Percentiles rank a stretch among this genome's conserved stretches.
Conservation (phyloP, 192 early-diverging fungal species). For the Gryganskiella cystojenkinii region DNA sequence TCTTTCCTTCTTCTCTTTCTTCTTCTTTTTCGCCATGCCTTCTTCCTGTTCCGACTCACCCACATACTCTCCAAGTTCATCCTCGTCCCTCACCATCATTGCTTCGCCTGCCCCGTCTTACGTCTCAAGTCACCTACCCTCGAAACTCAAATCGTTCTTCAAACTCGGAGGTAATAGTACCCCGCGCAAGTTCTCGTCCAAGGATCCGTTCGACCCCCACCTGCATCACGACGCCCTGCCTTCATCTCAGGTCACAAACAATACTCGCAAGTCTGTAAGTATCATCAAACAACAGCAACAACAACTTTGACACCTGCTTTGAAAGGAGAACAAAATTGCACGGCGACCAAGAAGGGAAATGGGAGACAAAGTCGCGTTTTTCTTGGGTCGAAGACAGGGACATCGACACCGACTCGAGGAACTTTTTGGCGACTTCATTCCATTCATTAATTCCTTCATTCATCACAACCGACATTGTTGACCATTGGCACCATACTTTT, state of each 20-base stretch:
- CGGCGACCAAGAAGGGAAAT: too few species aligned
- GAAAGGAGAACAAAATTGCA: too few species aligned
- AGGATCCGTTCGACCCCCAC: neutral
- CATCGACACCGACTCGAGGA: too few species aligned
- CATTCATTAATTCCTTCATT: too few species aligned
- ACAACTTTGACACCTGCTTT: constrained; percentile 1
- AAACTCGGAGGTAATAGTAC: constrained; percentile 31
- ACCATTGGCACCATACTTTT: too few species aligned
- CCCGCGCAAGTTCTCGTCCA: constrained; percentile 5
- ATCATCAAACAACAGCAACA: neutral
- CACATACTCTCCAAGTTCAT: constrained; percentile 28
- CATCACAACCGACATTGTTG: too few species aligned
- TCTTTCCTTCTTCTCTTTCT: neutral
- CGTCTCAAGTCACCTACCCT: constrained; percentile 45
- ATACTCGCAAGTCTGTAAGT: constrained; percentile 25
- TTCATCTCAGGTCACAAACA: constrained; percentile 8
- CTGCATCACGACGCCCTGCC: constrained; percentile 8
- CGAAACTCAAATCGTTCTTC: constrained; percentile 58
- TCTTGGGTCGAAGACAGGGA: too few species aligned
- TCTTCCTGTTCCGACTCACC: constrained; percentile 3
- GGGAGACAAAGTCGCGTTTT: constrained; percentile 9
- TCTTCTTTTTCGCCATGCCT: neutral
- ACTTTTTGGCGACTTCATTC: too few species aligned
- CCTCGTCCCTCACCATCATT: constrained; percentile 47
- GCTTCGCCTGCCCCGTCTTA: constrained; percentile 54